phyloP scores from a whole-genome alignment of 1,284 basidiomycete genomes.

The Hymenochaete sp. region DNA sequence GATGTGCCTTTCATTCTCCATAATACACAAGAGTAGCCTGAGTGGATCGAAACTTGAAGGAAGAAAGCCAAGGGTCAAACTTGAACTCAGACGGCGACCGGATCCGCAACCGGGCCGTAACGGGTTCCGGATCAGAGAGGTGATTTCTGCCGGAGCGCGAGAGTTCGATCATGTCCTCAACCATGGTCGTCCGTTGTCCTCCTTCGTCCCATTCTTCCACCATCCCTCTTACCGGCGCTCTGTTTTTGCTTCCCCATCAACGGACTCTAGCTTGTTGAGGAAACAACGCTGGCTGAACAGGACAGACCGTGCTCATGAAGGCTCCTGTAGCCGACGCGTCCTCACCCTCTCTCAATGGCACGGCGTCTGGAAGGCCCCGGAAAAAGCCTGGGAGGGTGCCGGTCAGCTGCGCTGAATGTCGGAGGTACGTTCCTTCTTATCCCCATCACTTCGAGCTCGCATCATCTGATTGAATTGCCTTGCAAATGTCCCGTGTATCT shows the following conservation, averaged over 20 bases:
- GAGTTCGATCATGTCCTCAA: too few species aligned
- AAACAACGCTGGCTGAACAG: not conserved
- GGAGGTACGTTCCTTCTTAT: slow-evolving; percentile 41
- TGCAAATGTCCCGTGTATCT: slow-evolving; percentile 10
- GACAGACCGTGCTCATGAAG: slow-evolving; percentile 11
- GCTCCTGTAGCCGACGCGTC: slow-evolving; percentile 1
- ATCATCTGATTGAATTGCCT: too few species aligned
- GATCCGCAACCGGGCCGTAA: too few species aligned
- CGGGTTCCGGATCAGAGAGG: too few species aligned
- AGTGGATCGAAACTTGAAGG: too few species aligned
- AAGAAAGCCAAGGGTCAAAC: too few species aligned
- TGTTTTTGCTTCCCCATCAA: slow-evolving; percentile 5
- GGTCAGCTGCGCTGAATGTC: slow-evolving; percentile 66
- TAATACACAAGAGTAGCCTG: too few species aligned
- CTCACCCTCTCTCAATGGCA: too few species aligned
- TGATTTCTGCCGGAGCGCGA: too few species aligned
- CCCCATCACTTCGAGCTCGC: too few species aligned
- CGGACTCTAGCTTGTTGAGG: not conserved
- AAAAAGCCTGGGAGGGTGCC: slow-evolving; percentile 41
- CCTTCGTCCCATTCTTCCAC: not conserved
- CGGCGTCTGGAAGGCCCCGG: slow-evolving; percentile 3
- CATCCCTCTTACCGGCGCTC: slow-evolving; percentile 10
- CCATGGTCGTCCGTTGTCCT: not conserved
- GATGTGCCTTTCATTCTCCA: too few species aligned
- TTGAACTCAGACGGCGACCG: too few species aligned